Percentiles rank a stretch among this genome's conserved stretches.
These are phyloP conservation scores for Kurtzmaniella cleridarum DNA, from an alignment of 805 yeast genomes.

Conservation along the genomic window DNA sequence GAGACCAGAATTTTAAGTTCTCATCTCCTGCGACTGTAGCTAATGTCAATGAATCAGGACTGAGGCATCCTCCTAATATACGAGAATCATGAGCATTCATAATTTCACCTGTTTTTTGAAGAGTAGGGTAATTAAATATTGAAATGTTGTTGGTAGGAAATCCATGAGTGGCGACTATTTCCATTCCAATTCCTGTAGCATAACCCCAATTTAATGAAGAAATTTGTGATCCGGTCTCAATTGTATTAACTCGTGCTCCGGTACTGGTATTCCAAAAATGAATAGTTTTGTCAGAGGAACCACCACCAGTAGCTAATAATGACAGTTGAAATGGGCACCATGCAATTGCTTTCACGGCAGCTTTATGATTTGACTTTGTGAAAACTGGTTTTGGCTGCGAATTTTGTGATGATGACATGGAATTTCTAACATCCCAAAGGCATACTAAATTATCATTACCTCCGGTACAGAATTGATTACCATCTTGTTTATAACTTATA, in stretches of 20 bases:
- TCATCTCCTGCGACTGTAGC: slow-evolving; percentile 98
- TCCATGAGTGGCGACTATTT: slow-evolving; percentile 91
- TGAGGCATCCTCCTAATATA: slow-evolving; percentile 72
- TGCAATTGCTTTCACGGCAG: slow-evolving; percentile 91
- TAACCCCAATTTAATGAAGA: slow-evolving; percentile 92
- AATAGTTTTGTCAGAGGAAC: slow-evolving; percentile 80
- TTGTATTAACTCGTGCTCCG: slow-evolving; percentile 79
- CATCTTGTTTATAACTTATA: slow-evolving; percentile 77
- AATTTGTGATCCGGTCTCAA: slow-evolving; percentile 91
- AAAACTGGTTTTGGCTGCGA: slow-evolving; percentile 49
- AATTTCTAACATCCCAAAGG: slow-evolving; percentile 79
- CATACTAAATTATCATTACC: slow-evolving; percentile 92
- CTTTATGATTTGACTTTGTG: slow-evolving; percentile 74
- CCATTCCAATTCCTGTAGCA: slow-evolving; percentile 64
- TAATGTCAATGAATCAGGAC: slow-evolving; percentile 85
- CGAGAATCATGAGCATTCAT: slow-evolving; percentile 84
- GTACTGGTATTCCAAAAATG: slow-evolving; percentile 95
- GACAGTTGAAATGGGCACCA: slow-evolving; percentile 90
- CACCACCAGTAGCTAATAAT: slow-evolving; percentile 94
- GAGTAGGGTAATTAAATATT: slow-evolving; percentile 78
- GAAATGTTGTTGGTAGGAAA: slow-evolving; percentile 82
- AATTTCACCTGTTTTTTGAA: slow-evolving; percentile 85
- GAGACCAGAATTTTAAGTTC: slow-evolving; percentile 88
- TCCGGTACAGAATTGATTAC: slow-evolving; percentile 81
- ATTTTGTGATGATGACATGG: slow-evolving; percentile 22